Evolutionary conservation across 2,329 filamentous ascomycete species (phyloP).

Genomic region (Penicillium sp.): DNA sequence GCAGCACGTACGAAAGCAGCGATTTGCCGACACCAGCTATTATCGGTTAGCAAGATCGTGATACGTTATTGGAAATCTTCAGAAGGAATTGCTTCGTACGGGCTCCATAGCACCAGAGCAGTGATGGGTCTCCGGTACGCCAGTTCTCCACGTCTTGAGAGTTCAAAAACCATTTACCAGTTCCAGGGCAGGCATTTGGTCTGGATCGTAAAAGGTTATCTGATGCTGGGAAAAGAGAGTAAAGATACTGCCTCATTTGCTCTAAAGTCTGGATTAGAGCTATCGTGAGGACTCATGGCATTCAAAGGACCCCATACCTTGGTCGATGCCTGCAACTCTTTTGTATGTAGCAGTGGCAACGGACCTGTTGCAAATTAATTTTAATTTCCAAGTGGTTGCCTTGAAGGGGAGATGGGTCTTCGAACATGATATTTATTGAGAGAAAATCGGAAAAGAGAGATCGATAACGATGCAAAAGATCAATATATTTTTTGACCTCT

Average conservation of each 20-base stretch:
- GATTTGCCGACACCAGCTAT: neutral
- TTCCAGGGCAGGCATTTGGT: neutral
- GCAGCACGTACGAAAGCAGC: neutral
- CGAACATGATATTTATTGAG: neutral
- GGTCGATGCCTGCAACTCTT: neutral
- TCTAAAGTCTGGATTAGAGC: neutral
- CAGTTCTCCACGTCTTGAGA: neutral
- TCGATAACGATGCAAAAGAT: neutral
- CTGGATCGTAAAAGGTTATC: neutral
- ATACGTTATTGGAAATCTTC: neutral
- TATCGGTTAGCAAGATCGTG: neutral
- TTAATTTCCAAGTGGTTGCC: neutral
- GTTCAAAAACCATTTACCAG: neutral
- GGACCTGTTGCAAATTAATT: neutral
- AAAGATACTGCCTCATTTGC: neutral
- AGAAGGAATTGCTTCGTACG: neutral
- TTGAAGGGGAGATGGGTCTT: neutral
- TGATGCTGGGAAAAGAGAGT: neutral
- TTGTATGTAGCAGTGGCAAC: neutral
- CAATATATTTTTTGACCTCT: neutral
- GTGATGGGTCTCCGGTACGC: neutral
- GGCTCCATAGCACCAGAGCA: neutral
- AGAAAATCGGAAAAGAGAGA: neutral
- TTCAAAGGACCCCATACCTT: neutral
- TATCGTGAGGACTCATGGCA: neutral